Evolutionary conservation across 2,329 filamentous ascomycete species (phyloP).

Genomic region (Trichoderma polysporum): DNA sequence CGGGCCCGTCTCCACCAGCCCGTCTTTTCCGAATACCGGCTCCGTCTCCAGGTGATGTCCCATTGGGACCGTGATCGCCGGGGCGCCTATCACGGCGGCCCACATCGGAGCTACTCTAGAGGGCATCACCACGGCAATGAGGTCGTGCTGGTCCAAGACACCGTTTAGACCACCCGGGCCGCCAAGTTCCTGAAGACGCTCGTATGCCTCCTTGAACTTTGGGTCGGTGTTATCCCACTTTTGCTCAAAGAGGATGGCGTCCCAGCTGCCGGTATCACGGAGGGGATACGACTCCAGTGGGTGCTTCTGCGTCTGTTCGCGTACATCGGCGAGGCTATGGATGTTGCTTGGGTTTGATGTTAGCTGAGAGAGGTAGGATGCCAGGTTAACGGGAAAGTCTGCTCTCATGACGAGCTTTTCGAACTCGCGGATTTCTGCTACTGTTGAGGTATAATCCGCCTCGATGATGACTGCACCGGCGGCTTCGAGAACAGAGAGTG

Average conservation of each 20-base stretch:
- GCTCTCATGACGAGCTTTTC: conserved; percentile 48
- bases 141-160: conserved; percentile 51
- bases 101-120: conserved; percentile 36
- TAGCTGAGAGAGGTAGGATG: conserved; percentile 56
- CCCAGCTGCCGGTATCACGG: conserved; percentile 59
- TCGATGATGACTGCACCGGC: conserved; percentile 62
- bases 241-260: conserved; percentile 43
- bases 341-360: conserved; percentile 55
- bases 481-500: conserved; percentile 48
- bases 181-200: conserved; percentile 54
- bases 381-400: conserved; percentile 60
- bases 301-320: conserved; percentile 54
- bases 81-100: conserved; percentile 34
- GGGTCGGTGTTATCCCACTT: conserved; percentile 58
- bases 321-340: conserved; percentile 49
- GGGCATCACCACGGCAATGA: conserved; percentile 62
- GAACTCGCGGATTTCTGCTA: neutral
- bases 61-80: conserved; percentile 59
- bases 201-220: conserved; percentile 48
- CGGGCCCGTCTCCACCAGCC: conserved; percentile 21
- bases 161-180: conserved; percentile 61
- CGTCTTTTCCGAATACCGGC: neutral
- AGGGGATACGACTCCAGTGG: conserved; percentile 58
- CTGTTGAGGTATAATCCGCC: conserved; percentile 38
- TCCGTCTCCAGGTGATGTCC: conserved; percentile 17